Evolutionary conservation across 352 stramenopile genomes (phyloP), one percentile per base, ranked within the genome.

Genomic region (Pythium plurisporium): DNA sequence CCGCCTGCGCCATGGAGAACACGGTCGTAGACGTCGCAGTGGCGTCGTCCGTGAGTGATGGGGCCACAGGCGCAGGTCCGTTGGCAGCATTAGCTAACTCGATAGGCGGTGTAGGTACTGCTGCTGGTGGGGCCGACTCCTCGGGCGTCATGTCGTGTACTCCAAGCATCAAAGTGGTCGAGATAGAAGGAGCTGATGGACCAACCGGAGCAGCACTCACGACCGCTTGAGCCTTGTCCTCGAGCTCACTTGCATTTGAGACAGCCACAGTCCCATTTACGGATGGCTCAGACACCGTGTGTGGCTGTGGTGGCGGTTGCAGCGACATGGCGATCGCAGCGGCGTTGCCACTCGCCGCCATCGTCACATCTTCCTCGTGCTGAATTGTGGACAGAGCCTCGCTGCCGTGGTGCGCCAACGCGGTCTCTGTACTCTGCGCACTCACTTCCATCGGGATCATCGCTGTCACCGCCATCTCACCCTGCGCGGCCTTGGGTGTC

Each of bases 1-100:
- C 70, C 26, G 63, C 60, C 41, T 80, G 70, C n/a, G 62, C 64
- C 65, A 62, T 50, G 3, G 59, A 41, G 15, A 52, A 54, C 5
- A 25, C 34, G 2, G 37, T 19, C 7, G 38, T 17, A 14, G 11
- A 1, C 27, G 17, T 20, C 2, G 40, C 41, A 27, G 17, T 31
- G 29, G 50, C 22, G 26, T 2, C 30, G 11, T 17, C 30, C 5
- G 23, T 26, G 11, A 12, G n/a, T n/a, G n/a, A n/a, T n/a, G n/a
- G n/a, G n/a, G n/a, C n/a, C n/a, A n/a, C n/a, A n/a, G n/a, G n/a
- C n/a, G n/a, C n/a, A n/a, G n/a, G n/a, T n/a, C n/a, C 10, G 25
- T 26, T 22, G 4, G 36, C 17, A 20, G 1, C 29, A 31, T n/a
- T 5, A 20, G 46, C n/a, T 15, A 27, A 9, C n/a, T 12, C 11